Conservation (phyloP, 352 stramenopile genomes). For the Thalassiosira exigua region DNA sequence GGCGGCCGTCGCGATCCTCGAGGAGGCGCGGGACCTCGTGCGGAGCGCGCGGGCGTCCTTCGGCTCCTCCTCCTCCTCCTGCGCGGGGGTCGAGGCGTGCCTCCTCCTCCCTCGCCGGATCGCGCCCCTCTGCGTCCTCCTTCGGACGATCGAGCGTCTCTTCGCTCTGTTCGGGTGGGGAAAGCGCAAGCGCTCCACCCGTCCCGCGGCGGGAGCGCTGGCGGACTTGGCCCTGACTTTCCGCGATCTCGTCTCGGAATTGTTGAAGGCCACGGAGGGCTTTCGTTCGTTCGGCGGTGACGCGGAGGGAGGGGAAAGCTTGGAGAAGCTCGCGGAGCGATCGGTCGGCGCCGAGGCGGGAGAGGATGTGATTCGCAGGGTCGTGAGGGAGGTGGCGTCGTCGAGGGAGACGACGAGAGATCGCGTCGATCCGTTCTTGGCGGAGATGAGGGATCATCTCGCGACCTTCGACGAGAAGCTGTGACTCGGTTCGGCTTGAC, state of each 20-base stretch:
- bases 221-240: constrained; percentile 55
- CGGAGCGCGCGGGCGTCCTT: constrained; percentile 19
- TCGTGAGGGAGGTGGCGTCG: constrained; percentile 37
- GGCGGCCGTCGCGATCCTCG: constrained; percentile 35
- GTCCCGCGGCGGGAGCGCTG: constrained; percentile 57
- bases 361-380: constrained; percentile 26
- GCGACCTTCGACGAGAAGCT: no score
- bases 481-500: no score
- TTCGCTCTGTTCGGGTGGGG: constrained; percentile 77
- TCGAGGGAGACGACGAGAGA: constrained; percentile 58
- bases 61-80: background rate
- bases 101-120: constrained; percentile 62
- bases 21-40: constrained; percentile 20
- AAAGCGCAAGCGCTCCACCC: constrained; percentile 71
- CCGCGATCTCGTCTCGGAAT: constrained; percentile 41
- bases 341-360: constrained; percentile 1
- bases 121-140: constrained; percentile 67
- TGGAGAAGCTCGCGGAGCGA: constrained; percentile 3
- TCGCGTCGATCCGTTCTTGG: no score
- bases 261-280: constrained; percentile 35
- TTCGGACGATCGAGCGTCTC: constrained; percentile 61
- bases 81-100: constrained; percentile 32
- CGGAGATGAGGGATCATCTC: no score
- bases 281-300: constrained; percentile 25
- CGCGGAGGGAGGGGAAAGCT: background rate